These are phyloP conservation scores for Calendula officinalis DNA, from an alignment of 129 eudicot species.

Conservation along the genomic window DNA sequence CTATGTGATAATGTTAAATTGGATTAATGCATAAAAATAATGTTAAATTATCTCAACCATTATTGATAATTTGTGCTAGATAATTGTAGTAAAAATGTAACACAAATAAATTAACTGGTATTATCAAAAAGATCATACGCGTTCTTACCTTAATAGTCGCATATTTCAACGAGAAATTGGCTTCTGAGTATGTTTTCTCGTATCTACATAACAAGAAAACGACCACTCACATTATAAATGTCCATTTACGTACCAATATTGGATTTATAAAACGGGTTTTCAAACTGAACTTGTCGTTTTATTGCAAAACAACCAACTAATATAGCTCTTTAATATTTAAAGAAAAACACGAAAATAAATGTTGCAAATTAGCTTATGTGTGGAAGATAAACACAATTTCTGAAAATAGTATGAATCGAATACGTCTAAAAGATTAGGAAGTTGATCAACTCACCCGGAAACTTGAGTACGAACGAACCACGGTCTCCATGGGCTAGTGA, in stretches of 20 bases:
- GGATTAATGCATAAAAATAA: background rate
- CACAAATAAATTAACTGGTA: no score
- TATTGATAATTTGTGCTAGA: no score
- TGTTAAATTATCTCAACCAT: no score
- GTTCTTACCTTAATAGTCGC: constrained; percentile 40
- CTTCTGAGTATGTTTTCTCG: constrained; percentile 31
- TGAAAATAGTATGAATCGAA: no score
- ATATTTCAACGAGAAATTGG: constrained; percentile 28
- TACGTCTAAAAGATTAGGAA: background rate
- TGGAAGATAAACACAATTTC: no score
- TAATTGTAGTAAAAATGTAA: no score
- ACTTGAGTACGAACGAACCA: constrained; percentile 44
- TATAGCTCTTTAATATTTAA: no score
- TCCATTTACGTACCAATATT: background rate
- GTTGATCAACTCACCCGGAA: constrained; percentile 38
- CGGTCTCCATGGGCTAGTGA: constrained; percentile 33
- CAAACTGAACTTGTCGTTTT: background rate
- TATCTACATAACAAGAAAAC: constrained; percentile 4
- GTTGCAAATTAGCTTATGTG: no score
- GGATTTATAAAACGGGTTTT: no score
- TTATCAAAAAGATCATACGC: background rate
- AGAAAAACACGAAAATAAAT: no score
- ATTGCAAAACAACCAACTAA: background rate
- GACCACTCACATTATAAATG: background rate
- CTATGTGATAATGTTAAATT: background rate